Percentiles rank a stretch among this genome's conserved stretches.
Evolutionary conservation across 2,329 filamentous ascomycete genomes (phyloP).

Genomic region (Colletotrichum shisoi): DNA sequence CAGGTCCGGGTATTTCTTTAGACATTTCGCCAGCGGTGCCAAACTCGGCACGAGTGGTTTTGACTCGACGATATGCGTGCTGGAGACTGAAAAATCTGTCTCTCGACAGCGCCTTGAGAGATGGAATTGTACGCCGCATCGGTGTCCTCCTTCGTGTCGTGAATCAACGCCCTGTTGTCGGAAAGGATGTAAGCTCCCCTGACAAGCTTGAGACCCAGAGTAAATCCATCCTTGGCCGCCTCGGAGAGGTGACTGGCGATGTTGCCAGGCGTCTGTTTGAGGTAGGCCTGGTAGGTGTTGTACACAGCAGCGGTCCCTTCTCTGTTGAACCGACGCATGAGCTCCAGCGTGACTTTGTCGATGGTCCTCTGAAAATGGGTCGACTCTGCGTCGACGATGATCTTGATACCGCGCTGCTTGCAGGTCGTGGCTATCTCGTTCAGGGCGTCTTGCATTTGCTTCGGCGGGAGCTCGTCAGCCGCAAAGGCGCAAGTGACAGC

Average conservation of each 20-base stretch:
- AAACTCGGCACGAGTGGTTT: no score
- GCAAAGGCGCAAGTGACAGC: constrained; percentile 51
- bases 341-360: constrained; percentile 45
- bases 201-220: constrained; percentile 64
- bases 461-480: constrained; percentile 47
- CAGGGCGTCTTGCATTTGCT: constrained; percentile 54
- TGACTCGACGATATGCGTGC: no score
- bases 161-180: constrained; percentile 60
- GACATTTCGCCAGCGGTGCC: no score
- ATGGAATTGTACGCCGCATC: constrained; percentile 61
- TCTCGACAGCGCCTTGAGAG: constrained; percentile 50
- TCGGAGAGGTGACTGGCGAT: constrained; percentile 56
- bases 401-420: constrained; percentile 51
- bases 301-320: constrained; percentile 50
- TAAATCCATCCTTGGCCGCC: constrained; percentile 58
- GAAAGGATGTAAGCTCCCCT: constrained; percentile 63
- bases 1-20: no score
- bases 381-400: constrained; percentile 58
- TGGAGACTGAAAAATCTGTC: constrained; percentile 13
- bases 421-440: constrained; percentile 51
- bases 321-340: constrained; percentile 53
- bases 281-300: constrained; percentile 66
- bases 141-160: constrained; percentile 61
- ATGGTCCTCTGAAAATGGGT: constrained; percentile 56
- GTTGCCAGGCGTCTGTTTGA: constrained; percentile 56